Base-by-base conservation (phyloP, 768 basidiomycete species). In the Mycena capillaripes region DNA sequence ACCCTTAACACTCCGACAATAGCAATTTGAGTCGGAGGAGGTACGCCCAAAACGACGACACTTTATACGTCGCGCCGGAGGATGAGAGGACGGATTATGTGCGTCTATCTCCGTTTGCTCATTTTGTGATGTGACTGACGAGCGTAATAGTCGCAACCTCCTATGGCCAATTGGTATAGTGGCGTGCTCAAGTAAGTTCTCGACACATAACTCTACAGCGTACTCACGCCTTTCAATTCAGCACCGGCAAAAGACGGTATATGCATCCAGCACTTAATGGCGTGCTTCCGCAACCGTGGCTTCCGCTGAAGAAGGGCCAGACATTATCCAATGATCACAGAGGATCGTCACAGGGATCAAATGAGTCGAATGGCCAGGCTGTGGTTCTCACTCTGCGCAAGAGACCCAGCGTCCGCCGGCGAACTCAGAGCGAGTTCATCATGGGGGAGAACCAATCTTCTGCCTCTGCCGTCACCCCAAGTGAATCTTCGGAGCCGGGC, bases 251-350 rank as follows among this genome's bases (percentile, higher is more conserved):
- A 80, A 86, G 95, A 59, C 91, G 97, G 48, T 99, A 98, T 76
- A 97, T 95, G 0, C 97, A 98, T 79, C 97, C 97, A 4, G 97
- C 96, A 1, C 87, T 99, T 25, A 95, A 93, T n/a, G 97, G 97
- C 2, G 89, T 94, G 5, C 89, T 99, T 0, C 97, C 97, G 3
- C 91, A 93, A 69, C 97, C 97, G 0, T 99, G 97, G 97, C 88
- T 98, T 4, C 97, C 97, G 2, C 83, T 96, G 61, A 95, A 95
- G 84, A 95, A 92, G 78, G 93, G 91, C 0, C 93, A 96, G 77
- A 89, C 89, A 0, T 86, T 94, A 3, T 90, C 92, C 25, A 96
- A 86, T 34, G 82, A 87, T 63, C 77, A 81, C 53, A 79, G 84
- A 55, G 77, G 77, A 23, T 83, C 82, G 38, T 77, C 83, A 25